Evolutionary conservation across 139 green algal genomes (phyloP), one percentile per base, ranked within the genome.

Genomic region (Trebouxia sp.): DNA sequence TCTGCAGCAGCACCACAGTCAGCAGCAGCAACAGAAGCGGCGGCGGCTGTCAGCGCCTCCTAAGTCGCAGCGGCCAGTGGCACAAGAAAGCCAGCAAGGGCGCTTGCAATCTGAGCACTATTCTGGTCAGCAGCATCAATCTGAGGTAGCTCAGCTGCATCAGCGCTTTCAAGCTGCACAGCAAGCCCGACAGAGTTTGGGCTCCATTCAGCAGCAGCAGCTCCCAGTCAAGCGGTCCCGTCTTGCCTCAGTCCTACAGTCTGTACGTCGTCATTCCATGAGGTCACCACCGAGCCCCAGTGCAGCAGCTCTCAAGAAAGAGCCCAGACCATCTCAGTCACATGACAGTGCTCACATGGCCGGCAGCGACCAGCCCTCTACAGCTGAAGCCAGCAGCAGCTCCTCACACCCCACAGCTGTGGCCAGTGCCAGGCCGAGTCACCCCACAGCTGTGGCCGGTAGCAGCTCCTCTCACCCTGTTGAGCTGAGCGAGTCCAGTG

Each of bases 401-500:
- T 45, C 32, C 26, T 28, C 32, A 12, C 62, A 72, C 32, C 62
- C 62, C 2, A 10, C 15, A 15, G 35, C 62, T 45, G 32, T 72
- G 8, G 62, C 62, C 15, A 35, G 62, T 14, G 43, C 32, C 62
- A 72, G 11, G n/a, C n/a, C n/a, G 32, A 43, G 5, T 0, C 5
- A 12, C 11, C 15, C 15, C 2, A 10, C 15, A 15, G 35, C 62
- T 45, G 32, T 72, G 8, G 62, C 62, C 15, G 62, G 62, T 14
- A 72, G 62, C 62, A 72, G 11, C 32, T 45, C 32, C 26, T 28
- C 32, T n/a, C 62, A 72, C 32, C 62, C 62, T 8, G 28, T 72
- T 24, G 62, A 72, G 7, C 35, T 72, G 32, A 72, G 62, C 12
- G 62, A 72, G 62, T 72, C 62, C 42, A 26, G 35, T 65, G 55